Evolutionary conservation across 257 asterid species (phyloP).

Genomic region (Echium plantagineum): DNA sequence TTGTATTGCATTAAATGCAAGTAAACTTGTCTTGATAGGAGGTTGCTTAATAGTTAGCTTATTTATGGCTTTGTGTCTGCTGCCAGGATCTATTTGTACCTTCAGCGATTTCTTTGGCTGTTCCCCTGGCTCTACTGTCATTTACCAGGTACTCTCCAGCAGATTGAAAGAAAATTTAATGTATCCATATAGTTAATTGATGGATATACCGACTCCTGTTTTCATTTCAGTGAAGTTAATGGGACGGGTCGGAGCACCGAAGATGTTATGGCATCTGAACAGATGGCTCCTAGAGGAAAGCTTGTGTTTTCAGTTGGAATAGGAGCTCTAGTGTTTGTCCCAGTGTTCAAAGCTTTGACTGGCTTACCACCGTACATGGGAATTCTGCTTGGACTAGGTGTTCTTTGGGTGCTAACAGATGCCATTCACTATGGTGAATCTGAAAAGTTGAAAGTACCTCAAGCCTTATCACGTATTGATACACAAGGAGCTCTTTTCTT

Average conservation of each 20-base stretch:
- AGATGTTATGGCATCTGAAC: conserved; percentile 77
- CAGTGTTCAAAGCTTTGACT: conserved; percentile 76
- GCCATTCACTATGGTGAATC: conserved; percentile 97
- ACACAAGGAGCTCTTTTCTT: conserved; percentile 96
- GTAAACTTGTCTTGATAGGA: not conserved
- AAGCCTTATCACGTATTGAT: conserved; percentile 92
- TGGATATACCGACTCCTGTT: conserved; percentile 10
- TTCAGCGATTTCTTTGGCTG: conserved; percentile 65
- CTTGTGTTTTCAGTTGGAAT: conserved; percentile 78
- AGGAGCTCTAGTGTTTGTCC: conserved; percentile 81
- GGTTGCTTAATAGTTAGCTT: not conserved
- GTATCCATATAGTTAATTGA: not conserved
- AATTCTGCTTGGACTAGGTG: conserved; percentile 84
- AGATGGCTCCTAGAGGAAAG: conserved; percentile 96
- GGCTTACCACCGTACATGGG: conserved; percentile 99
- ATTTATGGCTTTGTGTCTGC: not conserved
- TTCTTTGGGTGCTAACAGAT: conserved; percentile 91
- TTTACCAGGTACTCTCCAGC: conserved; percentile 63
- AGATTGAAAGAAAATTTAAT: conserved; percentile 10
- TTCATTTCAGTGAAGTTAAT: conserved; percentile 58
- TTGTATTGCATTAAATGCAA: not conserved
- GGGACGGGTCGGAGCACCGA: conserved; percentile 49
- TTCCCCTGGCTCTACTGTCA: conserved; percentile 92
- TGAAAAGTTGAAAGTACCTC: conserved; percentile 88
- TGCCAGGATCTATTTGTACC: conserved; percentile 69